These are phyloP conservation scores for Ochetophila trinervis DNA, from an alignment of 306 rosid species.

Conservation along the genomic window DNA sequence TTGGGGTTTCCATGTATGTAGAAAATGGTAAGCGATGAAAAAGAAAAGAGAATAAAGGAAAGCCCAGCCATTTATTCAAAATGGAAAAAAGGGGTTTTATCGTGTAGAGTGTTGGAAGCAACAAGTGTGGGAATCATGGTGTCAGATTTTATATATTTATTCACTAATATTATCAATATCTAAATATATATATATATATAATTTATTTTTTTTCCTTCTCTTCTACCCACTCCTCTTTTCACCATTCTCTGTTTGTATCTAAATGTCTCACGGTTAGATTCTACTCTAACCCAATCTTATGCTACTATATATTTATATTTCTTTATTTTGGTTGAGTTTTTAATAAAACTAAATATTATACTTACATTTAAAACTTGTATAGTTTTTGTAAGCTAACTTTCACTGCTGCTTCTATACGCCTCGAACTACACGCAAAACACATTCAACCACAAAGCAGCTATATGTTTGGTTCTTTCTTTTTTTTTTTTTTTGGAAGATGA, in stretches of 20 bases:
- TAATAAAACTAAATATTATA: too few species aligned
- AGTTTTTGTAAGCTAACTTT: slow-evolving; percentile 13
- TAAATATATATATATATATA: not conserved
- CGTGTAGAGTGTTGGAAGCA: slow-evolving; percentile 87
- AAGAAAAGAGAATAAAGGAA: slow-evolving; percentile 26
- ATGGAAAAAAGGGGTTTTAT: slow-evolving; percentile 40
- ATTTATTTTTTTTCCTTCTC: not conserved
- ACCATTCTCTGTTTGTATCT: slow-evolving; percentile 28
- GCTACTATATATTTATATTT: not conserved
- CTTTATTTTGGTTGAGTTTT: not conserved
- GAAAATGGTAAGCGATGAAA: slow-evolving; percentile 34
- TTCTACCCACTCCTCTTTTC: slow-evolving; percentile 5
- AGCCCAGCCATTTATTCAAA: slow-evolving; percentile 30
- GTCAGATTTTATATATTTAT: slow-evolving; percentile 38
- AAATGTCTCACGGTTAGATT: slow-evolving; percentile 52
- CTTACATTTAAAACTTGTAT: too few species aligned
- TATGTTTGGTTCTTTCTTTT: not conserved
- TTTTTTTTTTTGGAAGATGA: slow-evolving; percentile 16
- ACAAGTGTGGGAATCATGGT: slow-evolving; percentile 75
- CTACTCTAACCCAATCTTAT: slow-evolving; percentile 34
- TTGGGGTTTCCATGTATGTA: slow-evolving; percentile 20
- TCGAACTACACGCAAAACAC: slow-evolving; percentile 43
- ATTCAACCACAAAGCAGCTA: slow-evolving; percentile 34
- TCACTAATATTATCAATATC: too few species aligned
- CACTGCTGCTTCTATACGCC: slow-evolving; percentile 22